These are phyloP conservation scores for Xylaria telfairii DNA, from an alignment of 495 filamentous ascomycete species.

Conservation along the genomic window DNA sequence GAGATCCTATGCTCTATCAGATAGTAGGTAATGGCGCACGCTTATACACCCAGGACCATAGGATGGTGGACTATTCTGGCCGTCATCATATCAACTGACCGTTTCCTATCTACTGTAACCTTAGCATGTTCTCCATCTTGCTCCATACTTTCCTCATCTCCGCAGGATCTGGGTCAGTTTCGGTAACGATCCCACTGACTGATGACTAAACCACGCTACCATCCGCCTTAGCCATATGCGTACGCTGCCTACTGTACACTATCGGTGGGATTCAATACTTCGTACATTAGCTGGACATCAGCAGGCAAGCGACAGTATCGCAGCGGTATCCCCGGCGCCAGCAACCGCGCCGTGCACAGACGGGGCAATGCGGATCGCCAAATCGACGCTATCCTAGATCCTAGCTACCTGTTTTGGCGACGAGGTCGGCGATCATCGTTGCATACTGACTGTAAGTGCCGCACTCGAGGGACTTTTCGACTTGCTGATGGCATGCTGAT, in stretches of 20 bases:
- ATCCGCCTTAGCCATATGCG: background rate
- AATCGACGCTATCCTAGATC: constrained; percentile 22
- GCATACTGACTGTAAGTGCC: background rate
- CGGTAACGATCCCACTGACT: background rate
- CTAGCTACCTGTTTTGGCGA: background rate
- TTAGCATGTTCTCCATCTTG: background rate
- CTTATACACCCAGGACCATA: no score
- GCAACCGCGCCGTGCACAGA: constrained; percentile 11
- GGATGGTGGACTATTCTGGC: background rate
- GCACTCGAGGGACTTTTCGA: background rate
- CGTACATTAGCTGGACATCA: background rate
- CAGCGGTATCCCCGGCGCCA: background rate
- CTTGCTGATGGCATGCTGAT: constrained; percentile 8
- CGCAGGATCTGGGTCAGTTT: background rate
- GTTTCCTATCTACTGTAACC: no score
- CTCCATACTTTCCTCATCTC: background rate
- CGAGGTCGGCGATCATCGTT: constrained; percentile 14
- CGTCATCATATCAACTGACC: background rate
- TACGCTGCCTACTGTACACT: no score
- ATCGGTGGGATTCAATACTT: background rate
- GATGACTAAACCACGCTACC: background rate
- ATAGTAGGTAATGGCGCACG: background rate
- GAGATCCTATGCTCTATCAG: background rate
- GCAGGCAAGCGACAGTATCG: background rate
- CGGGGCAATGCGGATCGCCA: constrained; percentile 8